These are phyloP conservation scores for Hysterium pulicare DNA, from an alignment of 2,329 filamentous ascomycete genomes.

Conservation along the genomic window DNA sequence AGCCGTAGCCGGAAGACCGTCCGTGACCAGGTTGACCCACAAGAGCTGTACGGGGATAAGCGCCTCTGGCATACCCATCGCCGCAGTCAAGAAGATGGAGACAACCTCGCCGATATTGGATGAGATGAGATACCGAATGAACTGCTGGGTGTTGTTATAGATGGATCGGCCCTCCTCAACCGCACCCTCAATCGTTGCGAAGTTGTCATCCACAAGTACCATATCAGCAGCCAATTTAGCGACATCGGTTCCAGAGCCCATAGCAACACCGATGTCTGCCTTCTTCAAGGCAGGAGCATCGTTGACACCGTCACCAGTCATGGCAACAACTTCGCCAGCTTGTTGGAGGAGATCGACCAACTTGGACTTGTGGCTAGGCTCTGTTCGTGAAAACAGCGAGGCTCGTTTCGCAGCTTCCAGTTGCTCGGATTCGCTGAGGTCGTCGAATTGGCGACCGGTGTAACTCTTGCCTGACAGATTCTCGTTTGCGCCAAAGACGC, in stretches of 20 bases:
- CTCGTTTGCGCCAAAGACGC: constrained; percentile 79
- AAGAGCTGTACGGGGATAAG: constrained; percentile 94
- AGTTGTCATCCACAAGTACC: constrained; percentile 98
- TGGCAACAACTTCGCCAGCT: constrained; percentile 89
- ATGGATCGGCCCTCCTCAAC: constrained; percentile 97
- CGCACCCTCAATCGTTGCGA: constrained; percentile 92
- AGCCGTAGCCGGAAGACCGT: constrained; percentile 92
- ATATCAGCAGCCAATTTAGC: constrained; percentile 96
- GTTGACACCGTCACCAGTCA: constrained; percentile 99
- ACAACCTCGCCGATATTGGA: constrained; percentile 99
- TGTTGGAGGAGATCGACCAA: constrained; percentile 94
- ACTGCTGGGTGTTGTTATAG: constrained; percentile 99
- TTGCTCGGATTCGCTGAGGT: constrained; percentile 73
- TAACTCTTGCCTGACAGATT: constrained; percentile 88
- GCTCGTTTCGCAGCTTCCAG: constrained; percentile 79
- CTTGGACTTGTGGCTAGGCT: constrained; percentile 95
- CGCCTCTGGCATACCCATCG: constrained; percentile 94
- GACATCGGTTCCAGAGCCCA: constrained; percentile 97
- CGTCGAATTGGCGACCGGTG: constrained; percentile 92
- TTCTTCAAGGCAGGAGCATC: constrained; percentile 98
- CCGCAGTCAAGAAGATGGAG: constrained; percentile 96
- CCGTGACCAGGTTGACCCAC: constrained; percentile 98
- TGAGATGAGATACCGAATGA: constrained; percentile 97
- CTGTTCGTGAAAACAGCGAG: constrained; percentile 91
- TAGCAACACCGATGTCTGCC: constrained; percentile 96